Percentiles rank a stretch among this genome's conserved stretches.
Evolutionary conservation across 805 yeast species (phyloP).

Genomic region (Alloascoidea hylecoeti): DNA sequence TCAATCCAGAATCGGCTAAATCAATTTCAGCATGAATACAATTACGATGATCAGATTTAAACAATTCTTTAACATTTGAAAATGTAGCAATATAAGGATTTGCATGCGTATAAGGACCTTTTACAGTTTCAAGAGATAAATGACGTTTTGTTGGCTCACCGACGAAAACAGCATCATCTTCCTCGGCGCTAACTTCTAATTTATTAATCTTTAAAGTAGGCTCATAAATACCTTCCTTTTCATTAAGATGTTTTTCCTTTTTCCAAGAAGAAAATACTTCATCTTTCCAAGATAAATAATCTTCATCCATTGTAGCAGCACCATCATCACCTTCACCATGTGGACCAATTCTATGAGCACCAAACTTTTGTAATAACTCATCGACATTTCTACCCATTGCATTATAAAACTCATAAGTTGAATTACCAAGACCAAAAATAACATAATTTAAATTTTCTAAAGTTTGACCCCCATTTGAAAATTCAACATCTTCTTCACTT

Average conservation of each 20-base stretch:
- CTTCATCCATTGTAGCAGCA: conserved; percentile 70
- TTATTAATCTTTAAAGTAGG: conserved; percentile 31
- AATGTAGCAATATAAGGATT: conserved; percentile 79
- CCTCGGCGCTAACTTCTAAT: conserved; percentile 40
- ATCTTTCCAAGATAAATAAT: conserved; percentile 73
- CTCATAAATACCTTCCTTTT: conserved; percentile 52
- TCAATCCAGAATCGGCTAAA: conserved; percentile 47
- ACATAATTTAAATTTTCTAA: conserved; percentile 37
- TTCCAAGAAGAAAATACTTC: conserved; percentile 42
- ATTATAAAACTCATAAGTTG: conserved; percentile 73
- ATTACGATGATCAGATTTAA: conserved; percentile 45
- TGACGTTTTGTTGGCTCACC: conserved; percentile 75
- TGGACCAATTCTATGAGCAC: conserved; percentile 47
- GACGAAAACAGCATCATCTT: conserved; percentile 32
- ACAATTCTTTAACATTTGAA: conserved; percentile 48
- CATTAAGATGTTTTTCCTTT: conserved; percentile 40
- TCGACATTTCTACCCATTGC: conserved; percentile 43
- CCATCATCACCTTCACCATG: conserved; percentile 78
- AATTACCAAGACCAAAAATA: conserved; percentile 70
- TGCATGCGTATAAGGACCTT: conserved; percentile 65
- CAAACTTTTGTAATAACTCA: conserved; percentile 31
- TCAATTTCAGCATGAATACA: conserved; percentile 78
- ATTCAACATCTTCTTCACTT: conserved; percentile 46
- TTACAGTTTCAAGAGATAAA: conserved; percentile 22
- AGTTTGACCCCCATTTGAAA: conserved; percentile 25